Base-by-base conservation (phyloP, 73 alveolate species). In the Paramecium biaurelia region DNA sequence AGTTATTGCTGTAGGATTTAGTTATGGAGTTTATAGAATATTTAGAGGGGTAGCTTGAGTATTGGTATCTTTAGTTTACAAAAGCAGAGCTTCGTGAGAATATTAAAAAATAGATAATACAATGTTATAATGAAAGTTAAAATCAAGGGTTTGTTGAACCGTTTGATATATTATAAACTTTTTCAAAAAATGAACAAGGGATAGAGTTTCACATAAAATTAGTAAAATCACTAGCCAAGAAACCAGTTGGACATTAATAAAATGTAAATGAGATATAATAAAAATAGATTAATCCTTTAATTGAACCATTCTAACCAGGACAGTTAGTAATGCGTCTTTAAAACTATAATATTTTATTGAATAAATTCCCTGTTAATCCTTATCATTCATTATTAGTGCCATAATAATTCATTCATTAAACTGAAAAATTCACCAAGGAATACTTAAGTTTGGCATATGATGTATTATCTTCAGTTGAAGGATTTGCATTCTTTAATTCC, bases 401-500 rank as follows among this genome's bases (percentile, higher is more conserved):
- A 79, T 30, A n/a, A 79, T 7, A 38, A 20, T 79, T 79, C 23
- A 79, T 79, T 42, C 90, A 41, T 79, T 42, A 79, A 79, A 79
- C 45, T 10, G 37, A 38, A 7, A 58, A 58, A 41, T 45, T 42
- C 5, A 79, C 26, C 28, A 43, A 43, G 23, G 90, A 79, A 9
- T 26, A 41, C n/a, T 45, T 79, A 43, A 47, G 42, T 10, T 23
- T 47, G 5, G 72, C 90, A 26, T 79, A 79, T 79, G 76, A 43
- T 43, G 47, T 79, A 6, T 12, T 79, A 41, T 7, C 7, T 20
- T 76, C 90, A 8, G 45, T 79, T 0, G 72, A 79, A 21, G 90
- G 90, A 20, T 79, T 79, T 79, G 90, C 76, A 43, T 79, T 43
- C 28, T 79, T 79, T 42, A 79, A 79, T 79, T 79, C 90, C 20